Evolutionary conservation across 805 yeast genomes (phyloP), one percentile per base, ranked within the genome.

Genomic region (Cephaloascus fragrans): DNA sequence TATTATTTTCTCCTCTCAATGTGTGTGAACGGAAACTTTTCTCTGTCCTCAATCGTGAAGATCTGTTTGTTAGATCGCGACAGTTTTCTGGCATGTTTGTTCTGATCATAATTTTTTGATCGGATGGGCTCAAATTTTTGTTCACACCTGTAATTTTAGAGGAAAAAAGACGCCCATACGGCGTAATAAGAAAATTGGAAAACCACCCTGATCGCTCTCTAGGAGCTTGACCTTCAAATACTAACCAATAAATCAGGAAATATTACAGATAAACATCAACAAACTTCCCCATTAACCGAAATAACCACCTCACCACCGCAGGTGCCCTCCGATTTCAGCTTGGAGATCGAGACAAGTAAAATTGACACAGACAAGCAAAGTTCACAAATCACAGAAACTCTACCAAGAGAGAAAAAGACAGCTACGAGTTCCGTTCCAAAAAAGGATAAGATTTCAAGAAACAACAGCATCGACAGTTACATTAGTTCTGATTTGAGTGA

Each of bases 401-500:
- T 23, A 23, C 10, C 6, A 23, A 23, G 28, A 23, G 10, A 23
- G 12, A 8, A 6, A 12, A 23, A 23, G 12, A 23, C 35, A 33
- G 18, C 18, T 33, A 33, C 23, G 9, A n/a, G n/a, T n/a, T n/a
- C n/a, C n/a, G n/a, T n/a, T n/a, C n/a, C n/a, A n/a, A n/a, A n/a
- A n/a, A n/a, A n/a, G n/a, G n/a, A n/a, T n/a, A n/a, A n/a, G n/a
- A n/a, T n/a, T n/a, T 32, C 26, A 14, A 26, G 34, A 20, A 38
- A 32, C 31, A 38, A 32, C 35, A n/a, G 31, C 19, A 19, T 33
- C 12, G 16, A 18, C 28, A 32, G 34, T 32, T 36, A 26, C 28
- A 34, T 36, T 15, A 19, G 34, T 15, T 62, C 69, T 32, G 83
- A 76, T 40, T 56, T 76, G 44, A 77, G 74, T 36, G 82, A 75